These are phyloP conservation scores for Polytrichum commune DNA, from an alignment of 225 moss, liverwort and hornwort genomes.

Conservation along the genomic window DNA sequence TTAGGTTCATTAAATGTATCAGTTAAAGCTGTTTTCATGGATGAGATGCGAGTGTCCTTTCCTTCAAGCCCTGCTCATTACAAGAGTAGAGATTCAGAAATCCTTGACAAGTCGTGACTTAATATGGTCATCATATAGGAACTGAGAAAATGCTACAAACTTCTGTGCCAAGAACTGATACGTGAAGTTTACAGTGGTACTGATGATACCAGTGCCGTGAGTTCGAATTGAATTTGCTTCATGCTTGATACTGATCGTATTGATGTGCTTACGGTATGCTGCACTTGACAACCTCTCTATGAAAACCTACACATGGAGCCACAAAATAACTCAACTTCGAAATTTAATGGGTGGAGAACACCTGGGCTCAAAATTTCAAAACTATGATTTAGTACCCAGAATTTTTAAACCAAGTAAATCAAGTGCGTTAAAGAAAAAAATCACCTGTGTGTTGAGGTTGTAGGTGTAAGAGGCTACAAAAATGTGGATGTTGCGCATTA, in stretches of 20 bases:
- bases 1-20: conserved; percentile 96
- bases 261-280: conserved; percentile 85
- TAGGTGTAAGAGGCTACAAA: conserved; percentile 97
- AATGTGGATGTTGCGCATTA: conserved; percentile 97
- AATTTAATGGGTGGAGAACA: too few species aligned
- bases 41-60: conserved; percentile 72
- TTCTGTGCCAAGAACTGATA: conserved; percentile 97
- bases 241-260: conserved; percentile 92
- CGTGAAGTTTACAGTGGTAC: conserved; percentile 92
- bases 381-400: not conserved
- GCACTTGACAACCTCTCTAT: conserved; percentile 92
- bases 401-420: not conserved
- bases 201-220: conserved; percentile 95
- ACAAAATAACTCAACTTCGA: too few species aligned
- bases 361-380: too few species aligned
- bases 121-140: conserved; percentile 95
- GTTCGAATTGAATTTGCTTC: conserved; percentile 98
- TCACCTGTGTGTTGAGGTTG: conserved; percentile 93
- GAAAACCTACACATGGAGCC: conserved; percentile 59
- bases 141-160: conserved; percentile 93
- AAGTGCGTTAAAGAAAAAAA: not conserved
- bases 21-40: conserved; percentile 82
- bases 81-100: too few species aligned
- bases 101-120: conserved; percentile 93
- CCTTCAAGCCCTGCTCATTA: conserved; percentile 68